phyloP scores from a whole-genome alignment of 2,329 filamentous ascomycete genomes.

The Xylariaceae sp. region DNA sequence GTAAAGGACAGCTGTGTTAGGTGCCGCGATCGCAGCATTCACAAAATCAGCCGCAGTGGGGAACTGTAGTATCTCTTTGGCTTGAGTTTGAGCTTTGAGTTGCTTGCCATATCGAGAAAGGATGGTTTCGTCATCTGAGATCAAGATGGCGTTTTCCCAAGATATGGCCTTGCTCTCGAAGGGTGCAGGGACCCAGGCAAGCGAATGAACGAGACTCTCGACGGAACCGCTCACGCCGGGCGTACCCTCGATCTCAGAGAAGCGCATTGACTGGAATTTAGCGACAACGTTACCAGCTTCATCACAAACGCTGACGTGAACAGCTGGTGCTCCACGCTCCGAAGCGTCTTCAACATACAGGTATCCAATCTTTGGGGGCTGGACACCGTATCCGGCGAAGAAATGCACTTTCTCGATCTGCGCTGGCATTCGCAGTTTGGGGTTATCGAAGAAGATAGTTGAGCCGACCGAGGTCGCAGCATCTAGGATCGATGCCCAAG shows the following conservation, averaged over 20 bases:
- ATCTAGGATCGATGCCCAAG: constrained; percentile 37
- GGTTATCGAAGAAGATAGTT: constrained; percentile 37
- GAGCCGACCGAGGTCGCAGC: constrained; percentile 42
- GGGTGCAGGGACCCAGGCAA: constrained; percentile 37
- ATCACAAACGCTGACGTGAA: constrained; percentile 28
- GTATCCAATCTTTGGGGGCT: constrained; percentile 35
- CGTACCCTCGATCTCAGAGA: constrained; percentile 38
- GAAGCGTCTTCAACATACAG: constrained; percentile 32
- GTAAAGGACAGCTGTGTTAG: constrained; percentile 11
- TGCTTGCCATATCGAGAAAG: background rate
- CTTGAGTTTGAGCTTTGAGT: background rate
- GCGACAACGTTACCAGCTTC: constrained; percentile 31
- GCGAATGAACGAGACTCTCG: constrained; percentile 35
- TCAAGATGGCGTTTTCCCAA: constrained; percentile 28
- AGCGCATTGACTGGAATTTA: constrained; percentile 35
- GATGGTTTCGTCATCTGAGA: constrained; percentile 22
- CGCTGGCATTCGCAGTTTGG: constrained; percentile 36
- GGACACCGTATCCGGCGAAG: constrained; percentile 16
- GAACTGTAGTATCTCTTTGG: background rate
- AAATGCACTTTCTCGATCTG: constrained; percentile 13
- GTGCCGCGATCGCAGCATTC: background rate
- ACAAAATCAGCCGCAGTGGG: background rate
- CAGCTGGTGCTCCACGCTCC: too few relatives aligned
- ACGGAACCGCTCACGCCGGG: constrained; percentile 15
- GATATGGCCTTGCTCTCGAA: constrained; percentile 28